Evolutionary conservation across 495 filamentous ascomycete species (phyloP).

Genomic region (Neurospora sp.): DNA sequence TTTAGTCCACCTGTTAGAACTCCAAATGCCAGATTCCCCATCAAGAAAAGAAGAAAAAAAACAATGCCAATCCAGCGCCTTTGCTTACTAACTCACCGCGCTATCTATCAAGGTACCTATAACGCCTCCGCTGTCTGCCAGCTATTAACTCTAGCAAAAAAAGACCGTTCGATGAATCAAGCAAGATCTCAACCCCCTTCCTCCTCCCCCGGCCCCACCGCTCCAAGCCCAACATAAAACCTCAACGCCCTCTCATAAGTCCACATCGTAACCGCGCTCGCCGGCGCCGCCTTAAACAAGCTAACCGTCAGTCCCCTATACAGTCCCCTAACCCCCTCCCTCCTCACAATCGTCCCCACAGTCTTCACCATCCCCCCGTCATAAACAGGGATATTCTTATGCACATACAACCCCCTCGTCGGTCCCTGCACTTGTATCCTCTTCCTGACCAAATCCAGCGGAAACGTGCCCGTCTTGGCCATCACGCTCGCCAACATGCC

Average conservation of each 20-base stretch:
- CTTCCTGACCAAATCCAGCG: slow-evolving; percentile 89
- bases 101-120: background rate
- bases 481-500: slow-evolving; percentile 68
- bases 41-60: background rate
- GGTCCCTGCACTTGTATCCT: slow-evolving; percentile 93
- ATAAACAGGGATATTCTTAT: slow-evolving; percentile 84
- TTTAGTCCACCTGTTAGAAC: background rate
- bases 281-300: slow-evolving; percentile 85
- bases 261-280: slow-evolving; percentile 97
- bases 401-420: slow-evolving; percentile 63
- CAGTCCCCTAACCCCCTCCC: slow-evolving; percentile 69
- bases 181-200: background rate
- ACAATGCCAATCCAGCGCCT: background rate
- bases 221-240: slow-evolving; percentile 38
- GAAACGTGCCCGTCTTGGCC: slow-evolving; percentile 85
- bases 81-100: background rate
- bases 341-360: slow-evolving; percentile 52
- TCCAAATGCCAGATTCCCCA: background rate
- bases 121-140: background rate
- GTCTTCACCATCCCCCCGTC: slow-evolving; percentile 49
- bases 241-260: slow-evolving; percentile 74
- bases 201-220: background rate
- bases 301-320: slow-evolving; percentile 85
- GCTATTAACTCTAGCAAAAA: background rate
- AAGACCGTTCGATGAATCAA: too few relatives aligned